Percentiles rank a stretch among this genome's conserved stretches.
Conservation (phyloP, 1,139 yeast genomes). For the Sugiyamaella xylanicola region DNA sequence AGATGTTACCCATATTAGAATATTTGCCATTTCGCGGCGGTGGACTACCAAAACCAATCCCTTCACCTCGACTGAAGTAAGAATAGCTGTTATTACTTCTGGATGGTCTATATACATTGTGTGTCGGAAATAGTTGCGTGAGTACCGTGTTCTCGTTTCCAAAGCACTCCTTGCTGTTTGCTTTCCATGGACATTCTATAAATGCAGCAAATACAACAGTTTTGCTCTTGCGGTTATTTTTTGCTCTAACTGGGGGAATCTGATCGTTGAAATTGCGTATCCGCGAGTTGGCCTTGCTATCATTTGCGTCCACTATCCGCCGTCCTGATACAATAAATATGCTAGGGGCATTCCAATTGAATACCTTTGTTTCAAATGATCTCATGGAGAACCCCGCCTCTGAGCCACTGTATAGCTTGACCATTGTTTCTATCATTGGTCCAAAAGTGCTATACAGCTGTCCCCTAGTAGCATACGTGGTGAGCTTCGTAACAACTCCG, state of each 20-base stretch:
- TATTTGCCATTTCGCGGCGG: conserved; percentile 43
- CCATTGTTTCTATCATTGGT: conserved; percentile 27
- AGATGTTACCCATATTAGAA: conserved; percentile 51
- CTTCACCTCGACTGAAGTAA: conserved; percentile 37
- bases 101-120: conserved; percentile 54
- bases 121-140: conserved; percentile 66
- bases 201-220: conserved; percentile 62
- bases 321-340: conserved; percentile 66
- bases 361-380: conserved; percentile 78
- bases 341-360: conserved; percentile 92
- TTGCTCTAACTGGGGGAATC: conserved; percentile 31
- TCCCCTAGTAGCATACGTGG: conserved; percentile 31
- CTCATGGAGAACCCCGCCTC: conserved; percentile 84
- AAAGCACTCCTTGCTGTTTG: conserved; percentile 70
- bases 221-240: conserved; percentile 31
- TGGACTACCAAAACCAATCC: conserved; percentile 35
- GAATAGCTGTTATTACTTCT: conserved; percentile 36
- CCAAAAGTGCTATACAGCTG: conserved; percentile 41
- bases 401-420: conserved; percentile 71
- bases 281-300: conserved; percentile 16
- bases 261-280: conserved; percentile 32
- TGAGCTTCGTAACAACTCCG: conserved; percentile 26
- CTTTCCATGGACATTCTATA: conserved; percentile 72
- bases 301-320: conserved; percentile 17
- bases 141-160: conserved; percentile 55